These are phyloP conservation scores for Scheffersomyces quercinus DNA, from an alignment of 1,139 yeast genomes.

Conservation along the genomic window DNA sequence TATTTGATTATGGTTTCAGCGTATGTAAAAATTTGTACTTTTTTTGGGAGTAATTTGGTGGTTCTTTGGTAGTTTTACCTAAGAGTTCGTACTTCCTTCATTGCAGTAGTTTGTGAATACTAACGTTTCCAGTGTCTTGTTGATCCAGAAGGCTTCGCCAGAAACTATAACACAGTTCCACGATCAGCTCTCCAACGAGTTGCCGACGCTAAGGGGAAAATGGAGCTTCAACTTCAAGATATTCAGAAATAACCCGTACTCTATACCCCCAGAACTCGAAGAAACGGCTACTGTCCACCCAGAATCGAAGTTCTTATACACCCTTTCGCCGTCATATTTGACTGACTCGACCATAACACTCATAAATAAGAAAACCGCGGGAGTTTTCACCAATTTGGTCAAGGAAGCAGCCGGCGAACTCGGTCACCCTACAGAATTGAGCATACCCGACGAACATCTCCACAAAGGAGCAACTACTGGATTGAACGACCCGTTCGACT, in stretches of 20 bases:
- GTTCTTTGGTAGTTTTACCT: not conserved
- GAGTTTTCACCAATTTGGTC: constrained; percentile 43
- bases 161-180: constrained; percentile 66
- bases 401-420: constrained; percentile 35
- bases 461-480: constrained; percentile 51
- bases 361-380: constrained; percentile 48
- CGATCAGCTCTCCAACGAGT: constrained; percentile 63
- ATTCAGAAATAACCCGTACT: constrained; percentile 59
- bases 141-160: constrained; percentile 59
- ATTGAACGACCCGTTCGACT: constrained; percentile 50
- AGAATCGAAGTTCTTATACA: constrained; percentile 54
- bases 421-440: constrained; percentile 13
- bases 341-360: constrained; percentile 50
- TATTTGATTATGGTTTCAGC: constrained; percentile 31
- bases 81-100: constrained; percentile 1
- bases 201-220: constrained; percentile 57
- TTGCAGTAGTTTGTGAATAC: not conserved
- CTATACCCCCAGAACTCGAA: constrained; percentile 41
- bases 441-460: constrained; percentile 41
- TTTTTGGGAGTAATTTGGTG: not conserved
- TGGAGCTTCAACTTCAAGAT: constrained; percentile 69
- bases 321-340: constrained; percentile 56
- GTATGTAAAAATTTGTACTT: constrained; percentile 12
- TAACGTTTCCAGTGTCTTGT: constrained; percentile 39
- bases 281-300: constrained; percentile 27